Evolutionary conservation across 148 eudicot species (phyloP), one percentile per base, ranked within the genome.

Genomic region (Polygonum maritimum): DNA sequence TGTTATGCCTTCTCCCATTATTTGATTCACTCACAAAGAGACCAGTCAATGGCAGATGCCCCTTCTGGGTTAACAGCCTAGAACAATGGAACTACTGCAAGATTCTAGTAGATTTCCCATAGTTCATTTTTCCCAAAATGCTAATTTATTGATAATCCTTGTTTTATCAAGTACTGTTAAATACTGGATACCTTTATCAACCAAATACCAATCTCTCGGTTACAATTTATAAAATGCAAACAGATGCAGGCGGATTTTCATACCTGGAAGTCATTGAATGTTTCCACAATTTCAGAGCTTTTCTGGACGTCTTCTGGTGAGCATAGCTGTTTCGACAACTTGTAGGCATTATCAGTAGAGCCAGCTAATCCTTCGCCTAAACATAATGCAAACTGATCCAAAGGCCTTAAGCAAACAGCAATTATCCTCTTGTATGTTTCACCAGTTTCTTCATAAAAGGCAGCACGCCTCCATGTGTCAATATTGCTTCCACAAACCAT

Each of bases 391-490:
- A 95, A 81, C 78, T 84, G 88, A 81, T 90, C 90, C 57, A 95
- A 80, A 77, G 98, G 98, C 82, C 79, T 83, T 83, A 92, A 76
- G 91, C 94, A 86, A 26, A 80, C 86, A 84, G 86, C 63, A 36
- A 90, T 75, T 74, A 92, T 91, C 83, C 90, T 88, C 86, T 84
- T 95, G 83, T 95, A 95, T 57, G 96, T 89, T 65, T 86, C 98
- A 72, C 98, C 97, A 76, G 88, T 90, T 84, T 95, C 98, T 78
- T 92, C 98, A 75, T 86, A 95, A 77, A 95, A 90, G 21, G 98
- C 97, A 79, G 93, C 92, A 52, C 98, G 91, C 45, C 97, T 90
- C 97, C 99, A 92, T 3, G 84, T 83, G 70, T 95, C 94, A 73
- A 87, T 86, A 79, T 92, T 91, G 63, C 86, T 87, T 72, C 90